phyloP scores from a whole-genome alignment of 163 green algal genomes.

The Volvox carteri region DNA sequence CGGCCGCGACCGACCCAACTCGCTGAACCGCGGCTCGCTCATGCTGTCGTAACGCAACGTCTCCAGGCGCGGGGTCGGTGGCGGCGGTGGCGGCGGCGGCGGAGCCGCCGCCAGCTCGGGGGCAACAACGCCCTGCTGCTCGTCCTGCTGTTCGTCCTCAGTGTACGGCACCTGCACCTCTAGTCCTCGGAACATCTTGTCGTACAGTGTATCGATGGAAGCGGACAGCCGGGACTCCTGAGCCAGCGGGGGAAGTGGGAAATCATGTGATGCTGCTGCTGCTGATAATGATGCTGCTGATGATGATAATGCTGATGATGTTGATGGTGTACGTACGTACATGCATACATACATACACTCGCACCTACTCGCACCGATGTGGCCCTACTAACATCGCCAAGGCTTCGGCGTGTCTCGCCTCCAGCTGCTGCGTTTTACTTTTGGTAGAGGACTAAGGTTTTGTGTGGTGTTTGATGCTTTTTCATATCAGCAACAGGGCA shows the following conservation, averaged over 20 bases:
- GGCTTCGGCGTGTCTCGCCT: too few relatives aligned
- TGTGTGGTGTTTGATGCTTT: too few relatives aligned
- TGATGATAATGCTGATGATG: too few relatives aligned
- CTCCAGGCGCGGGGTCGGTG: not conserved
- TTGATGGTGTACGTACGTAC: too few relatives aligned
- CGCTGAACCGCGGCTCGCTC: conserved; percentile 70
- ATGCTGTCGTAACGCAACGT: conserved; percentile 37
- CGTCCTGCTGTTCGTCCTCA: not conserved
- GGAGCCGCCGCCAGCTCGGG: not conserved
- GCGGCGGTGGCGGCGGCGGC: not conserved
- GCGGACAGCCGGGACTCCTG: conserved; percentile 35
- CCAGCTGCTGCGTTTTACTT: too few relatives aligned
- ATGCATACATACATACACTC: too few relatives aligned
- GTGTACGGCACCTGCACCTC: not conserved
- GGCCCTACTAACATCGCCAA: too few relatives aligned
- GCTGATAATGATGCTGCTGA: too few relatives aligned
- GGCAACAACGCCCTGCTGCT: not conserved
- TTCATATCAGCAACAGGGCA: too few relatives aligned
- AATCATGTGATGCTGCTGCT: too few relatives aligned
- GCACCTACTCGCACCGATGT: too few relatives aligned
- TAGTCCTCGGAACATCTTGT: not conserved
- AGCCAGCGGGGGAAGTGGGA: not conserved
- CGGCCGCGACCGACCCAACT: conserved; percentile 64
- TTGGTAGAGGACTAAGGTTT: too few relatives aligned
- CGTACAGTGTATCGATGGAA: conserved; percentile 32